Percentiles rank a stretch among this genome's conserved stretches.
Evolutionary conservation across 441 rosid species (phyloP).

Genomic region (Eruca vesicaria): DNA sequence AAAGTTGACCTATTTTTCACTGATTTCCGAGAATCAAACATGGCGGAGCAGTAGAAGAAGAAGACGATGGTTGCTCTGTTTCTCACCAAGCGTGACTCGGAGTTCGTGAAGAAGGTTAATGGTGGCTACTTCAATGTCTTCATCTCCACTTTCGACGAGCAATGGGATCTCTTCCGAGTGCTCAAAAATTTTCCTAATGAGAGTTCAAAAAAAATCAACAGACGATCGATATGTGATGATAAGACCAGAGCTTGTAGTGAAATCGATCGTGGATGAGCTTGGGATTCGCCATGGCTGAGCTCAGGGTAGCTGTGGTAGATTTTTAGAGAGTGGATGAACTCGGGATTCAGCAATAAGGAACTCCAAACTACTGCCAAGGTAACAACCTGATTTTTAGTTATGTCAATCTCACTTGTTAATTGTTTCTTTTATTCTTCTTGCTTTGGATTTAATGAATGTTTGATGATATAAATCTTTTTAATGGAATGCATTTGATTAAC

Average conservation of each 20-base stretch:
- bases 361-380: conserved; percentile 84
- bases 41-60: too few relatives aligned
- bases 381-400: neutral
- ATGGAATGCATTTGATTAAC: too few relatives aligned
- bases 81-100: neutral
- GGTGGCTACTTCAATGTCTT: neutral
- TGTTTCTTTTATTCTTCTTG: neutral
- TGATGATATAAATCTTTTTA: neutral
- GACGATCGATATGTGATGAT: neutral
- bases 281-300: neutral
- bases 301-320: too few relatives aligned
- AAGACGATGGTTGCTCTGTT: too few relatives aligned
- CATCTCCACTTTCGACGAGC: neutral
- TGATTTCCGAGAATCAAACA: neutral
- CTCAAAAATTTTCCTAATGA: neutral
- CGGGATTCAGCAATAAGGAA: conserved; percentile 41
- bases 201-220: neutral
- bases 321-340: too few relatives aligned
- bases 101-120: neutral
- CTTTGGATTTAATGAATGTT: neutral
- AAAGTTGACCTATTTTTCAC: neutral
- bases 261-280: neutral
- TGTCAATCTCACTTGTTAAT: neutral
- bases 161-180: neutral
- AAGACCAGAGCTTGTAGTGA: neutral